These are phyloP conservation scores for Kluyveromyces siamensis DNA, from an alignment of 805 yeast genomes.

Conservation along the genomic window DNA sequence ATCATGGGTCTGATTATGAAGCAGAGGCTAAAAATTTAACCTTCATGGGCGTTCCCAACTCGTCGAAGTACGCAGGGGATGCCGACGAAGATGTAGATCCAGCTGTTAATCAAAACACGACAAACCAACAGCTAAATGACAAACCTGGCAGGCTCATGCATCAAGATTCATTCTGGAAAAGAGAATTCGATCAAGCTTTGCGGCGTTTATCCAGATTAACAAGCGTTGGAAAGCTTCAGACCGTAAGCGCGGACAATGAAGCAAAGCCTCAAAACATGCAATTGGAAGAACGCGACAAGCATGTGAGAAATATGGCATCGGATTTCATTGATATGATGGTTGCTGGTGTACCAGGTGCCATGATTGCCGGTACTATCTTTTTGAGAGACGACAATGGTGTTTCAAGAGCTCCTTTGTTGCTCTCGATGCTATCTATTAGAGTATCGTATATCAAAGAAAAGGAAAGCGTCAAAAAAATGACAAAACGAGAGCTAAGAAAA, in stretches of 20 bases:
- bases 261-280: background rate
- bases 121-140: background rate
- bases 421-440: conserved; percentile 62
- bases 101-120: too few species aligned
- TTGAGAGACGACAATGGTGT: conserved; percentile 67
- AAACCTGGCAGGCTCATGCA: background rate
- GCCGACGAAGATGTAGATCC: background rate
- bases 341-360: conserved; percentile 65
- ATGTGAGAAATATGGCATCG: conserved; percentile 27
- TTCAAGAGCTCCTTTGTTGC: conserved; percentile 72
- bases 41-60: conserved; percentile 25
- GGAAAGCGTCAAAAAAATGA: conserved; percentile 29
- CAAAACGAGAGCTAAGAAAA: conserved; percentile 7
- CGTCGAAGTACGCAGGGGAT: conserved; percentile 9
- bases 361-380: conserved; percentile 66
- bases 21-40: conserved; percentile 23
- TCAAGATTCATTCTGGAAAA: conserved; percentile 19
- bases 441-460: conserved; percentile 42
- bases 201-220: conserved; percentile 16
- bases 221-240: conserved; percentile 1
- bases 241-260: background rate
- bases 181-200: conserved; percentile 23
- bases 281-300: conserved; percentile 9
- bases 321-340: conserved; percentile 44
- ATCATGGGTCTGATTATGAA: conserved; percentile 14